Conservation (phyloP, 257 asterid species). For the Scutellaria minor region DNA sequence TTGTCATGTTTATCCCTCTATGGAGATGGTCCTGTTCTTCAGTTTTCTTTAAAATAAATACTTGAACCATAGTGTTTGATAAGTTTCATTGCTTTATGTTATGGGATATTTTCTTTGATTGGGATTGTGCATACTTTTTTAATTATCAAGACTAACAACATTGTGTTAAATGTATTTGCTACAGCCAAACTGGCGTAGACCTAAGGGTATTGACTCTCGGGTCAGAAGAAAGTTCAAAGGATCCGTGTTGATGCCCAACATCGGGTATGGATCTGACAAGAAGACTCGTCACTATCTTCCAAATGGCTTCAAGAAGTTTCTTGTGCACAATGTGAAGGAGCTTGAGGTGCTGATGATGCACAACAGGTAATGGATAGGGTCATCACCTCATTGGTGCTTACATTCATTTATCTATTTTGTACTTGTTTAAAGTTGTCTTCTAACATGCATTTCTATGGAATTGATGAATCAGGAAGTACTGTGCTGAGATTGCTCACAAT, state of each 20-base stretch:
- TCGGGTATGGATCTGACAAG: constrained; percentile 78
- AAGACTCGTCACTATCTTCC: constrained; percentile 71
- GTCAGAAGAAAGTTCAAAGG: constrained; percentile 83
- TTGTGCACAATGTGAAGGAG: constrained; percentile 64
- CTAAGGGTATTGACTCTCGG: constrained; percentile 79
- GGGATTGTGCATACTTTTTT: background rate
- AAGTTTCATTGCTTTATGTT: no score
- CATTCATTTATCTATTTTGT: background rate
- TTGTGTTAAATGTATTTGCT: background rate
- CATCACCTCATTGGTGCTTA: background rate
- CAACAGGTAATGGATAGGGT: constrained; percentile 47
- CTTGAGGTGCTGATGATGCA: constrained; percentile 79
- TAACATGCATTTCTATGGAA: background rate
- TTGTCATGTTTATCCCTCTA: background rate
- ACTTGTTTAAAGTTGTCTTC: background rate
- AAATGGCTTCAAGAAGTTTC: constrained; percentile 69
- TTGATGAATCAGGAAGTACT: constrained; percentile 48
- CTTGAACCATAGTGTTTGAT: no score
- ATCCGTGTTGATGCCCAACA: constrained; percentile 68
- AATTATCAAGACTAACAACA: background rate
- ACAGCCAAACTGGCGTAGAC: constrained; percentile 71
- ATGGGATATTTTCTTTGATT: background rate
- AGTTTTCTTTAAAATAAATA: background rate
- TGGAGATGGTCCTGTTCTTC: no score
- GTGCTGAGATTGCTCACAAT: constrained; percentile 77